Base-by-base conservation (phyloP, 805 yeast genomes). In the Sungouiella blattae region DNA sequence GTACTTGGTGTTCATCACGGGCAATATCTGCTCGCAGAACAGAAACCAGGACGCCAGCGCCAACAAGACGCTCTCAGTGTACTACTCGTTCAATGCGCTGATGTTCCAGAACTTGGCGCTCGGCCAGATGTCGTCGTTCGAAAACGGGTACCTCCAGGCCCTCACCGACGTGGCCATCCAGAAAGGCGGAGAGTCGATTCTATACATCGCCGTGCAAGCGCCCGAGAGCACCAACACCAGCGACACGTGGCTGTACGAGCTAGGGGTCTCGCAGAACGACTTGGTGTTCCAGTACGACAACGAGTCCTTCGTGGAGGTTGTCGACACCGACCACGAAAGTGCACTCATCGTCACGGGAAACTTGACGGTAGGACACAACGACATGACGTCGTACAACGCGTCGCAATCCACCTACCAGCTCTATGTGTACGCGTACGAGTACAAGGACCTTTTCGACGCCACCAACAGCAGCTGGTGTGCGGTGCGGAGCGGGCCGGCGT, bases 391-490 rank as follows among this genome's bases (percentile, higher is more conserved):
- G 6, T 42, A 46, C 30, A 58, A 63, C 41, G 53, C 49, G 11
- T 48, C 58, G 13, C 18, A 54, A 1, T 57, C 63, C 17, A 53
- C 47, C 25, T 71, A 62, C 41, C 59, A 59, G 9, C 40, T 82
- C 11, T 74, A 69, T 47, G 49, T 83, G 2, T 81, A 74, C 44
- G 61, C 74, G 1, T 50, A 63, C 30, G 66, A 61, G 3, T 59
- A 65, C 24, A 46, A 52, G 6, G 50, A 61, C 35, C 52, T 62
- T 36, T 64, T 73, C 33, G 42, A 43, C 1, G 57, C 55, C 2
- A 51, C 83, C 32, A 67, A 71, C 32, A 61, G 62, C 41, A 80
- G 91, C 32, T 76, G 85, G 73, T 83, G 93, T 58, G 95, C 95
- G 0, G 61, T 86, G 6, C 58, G 70, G 31, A 69, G 68, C 32